Evolutionary conservation across 75 land plant species (phyloP), one percentile per base, ranked within the genome.

Genomic region (Sequoiadendron giganteum): DNA sequence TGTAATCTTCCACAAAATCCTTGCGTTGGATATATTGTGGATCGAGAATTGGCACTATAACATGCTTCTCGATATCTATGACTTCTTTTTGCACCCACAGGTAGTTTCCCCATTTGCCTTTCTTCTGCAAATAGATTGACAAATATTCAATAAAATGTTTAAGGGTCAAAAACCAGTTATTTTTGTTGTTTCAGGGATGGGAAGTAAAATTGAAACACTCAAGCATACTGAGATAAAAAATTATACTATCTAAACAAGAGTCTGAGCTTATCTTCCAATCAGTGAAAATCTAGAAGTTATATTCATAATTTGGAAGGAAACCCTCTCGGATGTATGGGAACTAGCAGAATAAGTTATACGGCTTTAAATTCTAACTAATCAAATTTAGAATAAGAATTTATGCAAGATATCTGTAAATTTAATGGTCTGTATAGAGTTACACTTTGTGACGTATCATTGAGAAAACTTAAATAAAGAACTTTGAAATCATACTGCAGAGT

Each of bases 1-100:
- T 80, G 91, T 97, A 97, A 39, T 90, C 93, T 81, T 95, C 92
- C 15, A 94, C 90, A 75, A 92, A 90, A 34, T 92, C 92, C 18
- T 85, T 30, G 16, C 89, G 87, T 65, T 85, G 77, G 2, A 78
- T 83, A 34, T 38, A 68, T 25, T 47, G 68, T 30, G 86, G 72
- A 32, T 88, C 88, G 4, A 88, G 43, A 19, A 77, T 85, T 16
- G 94, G 89, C 25, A 88, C 79, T 2, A 93, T 70, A 25, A 94
- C 58, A 68, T 96, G 98, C 52, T 90, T 87, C 28, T 94, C 91
- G 6, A 96, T n/a, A 85, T 92, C 61, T 5, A 95, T 52, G 86
- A 28, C 93, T 48, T 87, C 81, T 7, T 91, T 87, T 45, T 54
- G 91, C 36, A 90, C 88, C 97, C 97, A 93, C 36, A 65, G n/a